Conservation (phyloP, 2,329 filamentous ascomycete genomes). For the Ophiostoma ulmi region DNA sequence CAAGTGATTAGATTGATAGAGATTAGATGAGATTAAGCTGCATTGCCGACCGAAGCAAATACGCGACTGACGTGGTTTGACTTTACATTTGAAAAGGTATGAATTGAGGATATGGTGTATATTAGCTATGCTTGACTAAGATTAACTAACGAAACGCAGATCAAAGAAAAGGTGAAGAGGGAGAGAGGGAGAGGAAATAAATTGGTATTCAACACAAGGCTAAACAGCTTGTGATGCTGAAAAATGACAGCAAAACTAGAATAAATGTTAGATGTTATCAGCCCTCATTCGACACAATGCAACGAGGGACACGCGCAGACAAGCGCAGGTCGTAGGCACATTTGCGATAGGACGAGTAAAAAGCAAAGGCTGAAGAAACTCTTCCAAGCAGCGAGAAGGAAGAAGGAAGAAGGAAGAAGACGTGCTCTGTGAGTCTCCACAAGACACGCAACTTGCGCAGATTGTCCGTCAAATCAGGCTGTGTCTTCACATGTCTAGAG, state of each 20-base stretch:
- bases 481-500: background rate
- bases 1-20: conserved; percentile 1
- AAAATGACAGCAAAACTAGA: no score
- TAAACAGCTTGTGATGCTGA: no score
- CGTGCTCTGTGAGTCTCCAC: background rate
- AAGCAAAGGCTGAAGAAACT: background rate
- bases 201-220: no score
- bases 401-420: background rate
- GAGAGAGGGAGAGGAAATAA: no score
- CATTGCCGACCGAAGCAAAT: background rate
- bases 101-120: background rate
- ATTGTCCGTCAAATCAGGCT: background rate
- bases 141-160: no score
- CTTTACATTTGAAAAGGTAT: background rate
- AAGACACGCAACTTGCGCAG: background rate
- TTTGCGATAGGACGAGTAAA: background rate
- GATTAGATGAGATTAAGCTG: background rate
- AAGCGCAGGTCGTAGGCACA: no score
- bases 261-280: no score
- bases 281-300: no score
- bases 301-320: no score
- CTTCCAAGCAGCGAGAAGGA: background rate
- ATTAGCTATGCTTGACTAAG: background rate
- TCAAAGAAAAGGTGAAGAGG: no score
- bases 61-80: background rate